Evolutionary conservation across 495 filamentous ascomycete genomes (phyloP), one percentile per base, ranked within the genome.

Genomic region (Penicillium desertorum): DNA sequence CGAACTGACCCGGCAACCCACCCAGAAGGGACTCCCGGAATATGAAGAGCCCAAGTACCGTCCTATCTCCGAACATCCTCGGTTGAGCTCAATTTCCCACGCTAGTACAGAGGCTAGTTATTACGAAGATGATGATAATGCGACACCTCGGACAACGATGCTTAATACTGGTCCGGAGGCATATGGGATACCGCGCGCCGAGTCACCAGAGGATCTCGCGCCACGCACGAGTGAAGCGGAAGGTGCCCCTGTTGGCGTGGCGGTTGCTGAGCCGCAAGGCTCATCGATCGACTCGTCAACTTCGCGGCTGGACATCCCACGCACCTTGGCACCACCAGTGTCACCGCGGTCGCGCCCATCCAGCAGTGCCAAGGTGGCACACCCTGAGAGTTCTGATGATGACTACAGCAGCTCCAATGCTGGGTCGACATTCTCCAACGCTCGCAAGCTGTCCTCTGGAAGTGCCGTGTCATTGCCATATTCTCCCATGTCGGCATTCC

Each of bases 1-100:
- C 51, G 60, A 43, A 19, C 51, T 76, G 14, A 58, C 73, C 14
- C 65, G 71, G 47, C 70, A 65, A 58, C 74, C 75, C 11, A 77
- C 76, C 5, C 66, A 76, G 44, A 75, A 73, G 42, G 66, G 45
- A 29, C 83, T 74, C 50, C 81, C 81, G 0, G 84, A 83, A 56
- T 65, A 86, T 29, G 86, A 89, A 62, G 77, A 83, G 37, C 83
- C 83, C 25, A 73, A 73, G 56, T 80, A 80, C 57, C 82, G 89
- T 48, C 88, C 88, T 1, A 76, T 83, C 42, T 92, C 89, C 11
- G 82, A 88, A 70, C 83, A 92, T 63, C 88, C 88, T 41, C 81
- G 84, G 17, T 80, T 92, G 69, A 90, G 88, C 65, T 80, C 78
- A 16, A 72, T 88, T 42, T 81, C 82, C 23, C 64, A 70, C 34